Base-by-base conservation (phyloP, 2,329 filamentous ascomycete species). In the Monosporascus cannonballus region DNA sequence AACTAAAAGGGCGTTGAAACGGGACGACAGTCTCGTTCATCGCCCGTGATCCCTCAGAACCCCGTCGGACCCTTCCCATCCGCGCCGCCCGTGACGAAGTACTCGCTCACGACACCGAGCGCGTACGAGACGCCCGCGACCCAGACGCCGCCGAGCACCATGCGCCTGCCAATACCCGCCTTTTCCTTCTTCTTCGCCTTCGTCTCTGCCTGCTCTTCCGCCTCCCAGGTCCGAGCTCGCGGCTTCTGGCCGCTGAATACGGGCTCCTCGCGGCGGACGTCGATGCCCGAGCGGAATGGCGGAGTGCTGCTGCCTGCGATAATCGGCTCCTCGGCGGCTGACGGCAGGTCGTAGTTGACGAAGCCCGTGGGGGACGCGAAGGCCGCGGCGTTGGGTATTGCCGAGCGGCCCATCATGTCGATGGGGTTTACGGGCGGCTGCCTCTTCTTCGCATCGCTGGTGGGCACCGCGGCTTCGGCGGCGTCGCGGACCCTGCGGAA, bases 331-430 rank as follows among this genome's bases (percentile, higher is more conserved):
- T 68, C 65, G 45, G 11, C 18, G 2, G 64, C 58, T n/a, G 57
- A 63, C 38, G 65, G 71, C 44, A 68, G 54, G 55, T 84, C 79
- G 58, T 84, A 80, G 57, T 84, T 85, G 44, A 86, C 79, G 60
- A 84, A 87, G 0, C 83, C 84, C 1, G 83, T 86, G 1, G 84
- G 83, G 36, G 79, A 84, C 18, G 82, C 81, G 63, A 84, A 86
- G 50, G 79, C 78, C 4, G 80, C 81, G 5, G 79, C 78, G 6
- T 73, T 70, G 2, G 73, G 67, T 3, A 68, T 64, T 11, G 72
- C 61, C 4, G 69, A 62, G 51, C 67, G 70, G 47, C 75, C 74
- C 62, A 76, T 79, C 73, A 78, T 75, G 60, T 81, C 78, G 50
- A 87, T 82, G 0, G 84, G 83, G 59, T 86, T 86, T 57, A 82